phyloP scores from a whole-genome alignment of 2,329 filamentous ascomycete genomes.

The Claviceps spartinae region DNA sequence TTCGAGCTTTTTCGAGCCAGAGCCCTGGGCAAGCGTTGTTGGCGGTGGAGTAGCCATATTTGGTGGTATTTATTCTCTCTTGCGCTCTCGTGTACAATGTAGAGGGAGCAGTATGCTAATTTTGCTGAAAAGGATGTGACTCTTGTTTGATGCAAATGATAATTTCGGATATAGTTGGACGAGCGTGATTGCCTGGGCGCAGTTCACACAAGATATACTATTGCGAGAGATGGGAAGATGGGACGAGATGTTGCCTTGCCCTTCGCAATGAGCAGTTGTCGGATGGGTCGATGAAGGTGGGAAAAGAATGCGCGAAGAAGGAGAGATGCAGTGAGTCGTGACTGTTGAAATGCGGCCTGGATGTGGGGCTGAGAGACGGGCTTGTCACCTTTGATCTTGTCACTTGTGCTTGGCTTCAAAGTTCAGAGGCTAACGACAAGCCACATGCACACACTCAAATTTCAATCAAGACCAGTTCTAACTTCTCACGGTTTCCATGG shows the following conservation, averaged over 20 bases:
- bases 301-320: not conserved
- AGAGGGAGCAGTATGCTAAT: not conserved
- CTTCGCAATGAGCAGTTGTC: constrained; percentile 1
- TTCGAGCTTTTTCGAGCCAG: constrained; percentile 43
- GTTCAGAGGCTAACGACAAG: not conserved
- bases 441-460: not conserved
- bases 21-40: constrained; percentile 28
- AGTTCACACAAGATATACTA: not conserved
- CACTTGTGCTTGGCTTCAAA: not conserved
- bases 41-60: constrained; percentile 46
- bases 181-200: not conserved
- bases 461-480: too few species aligned
- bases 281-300: not conserved
- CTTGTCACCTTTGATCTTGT: not conserved
- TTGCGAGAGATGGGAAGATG: not conserved
- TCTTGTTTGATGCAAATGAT: not conserved
- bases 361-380: not conserved
- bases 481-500: too few species aligned
- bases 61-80: not conserved
- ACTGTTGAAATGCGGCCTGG: not conserved
- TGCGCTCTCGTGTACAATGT: not conserved
- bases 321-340: not conserved
- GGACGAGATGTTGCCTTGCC: not conserved
- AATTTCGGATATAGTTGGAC: too few species aligned
- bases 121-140: constrained; percentile 1